A percentile compares a stretch with the other conserved stretches of the same genome.
Evolutionary conservation across 768 basidiomycete species (phyloP).

Genomic region (Mycena olivaceomarginata): DNA sequence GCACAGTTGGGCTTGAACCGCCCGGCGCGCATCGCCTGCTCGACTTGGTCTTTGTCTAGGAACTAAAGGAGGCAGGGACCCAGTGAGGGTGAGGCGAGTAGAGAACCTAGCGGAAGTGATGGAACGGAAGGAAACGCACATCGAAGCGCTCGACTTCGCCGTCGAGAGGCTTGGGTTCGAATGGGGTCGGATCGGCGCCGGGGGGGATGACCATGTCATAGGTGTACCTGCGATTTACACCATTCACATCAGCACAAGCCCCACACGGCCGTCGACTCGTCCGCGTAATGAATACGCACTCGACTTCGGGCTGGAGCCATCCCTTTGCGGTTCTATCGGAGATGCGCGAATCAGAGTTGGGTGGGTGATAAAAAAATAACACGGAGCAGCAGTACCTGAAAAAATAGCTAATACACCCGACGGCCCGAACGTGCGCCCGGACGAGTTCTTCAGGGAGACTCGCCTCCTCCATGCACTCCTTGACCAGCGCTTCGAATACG

Average conservation of each 20-base stretch:
- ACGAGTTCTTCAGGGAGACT: conserved; percentile 84
- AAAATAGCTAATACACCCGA: conserved; percentile 90
- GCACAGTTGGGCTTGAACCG: conserved; percentile 97
- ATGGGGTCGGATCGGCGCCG: conserved; percentile 64
- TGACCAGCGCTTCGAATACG: conserved; percentile 85
- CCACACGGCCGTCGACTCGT: too few species aligned
- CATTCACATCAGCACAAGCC: background rate
- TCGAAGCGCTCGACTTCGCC: conserved; percentile 97
- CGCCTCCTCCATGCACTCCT: conserved; percentile 97
- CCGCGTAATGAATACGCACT: conserved; percentile 66
- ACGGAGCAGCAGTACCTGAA: conserved; percentile 66
- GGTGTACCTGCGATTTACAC: conserved; percentile 73
- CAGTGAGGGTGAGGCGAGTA: background rate
- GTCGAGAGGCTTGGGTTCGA: conserved; percentile 86
- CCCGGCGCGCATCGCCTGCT: conserved; percentile 77
- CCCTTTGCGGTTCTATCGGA: conserved; percentile 73
- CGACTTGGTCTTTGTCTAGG: conserved; percentile 76
- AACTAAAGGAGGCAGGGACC: conserved; percentile 65
- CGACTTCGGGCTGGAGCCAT: conserved; percentile 92
- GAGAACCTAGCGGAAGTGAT: background rate
- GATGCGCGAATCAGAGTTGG: background rate
- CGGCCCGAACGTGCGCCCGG: conserved; percentile 71
- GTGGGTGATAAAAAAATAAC: background rate
- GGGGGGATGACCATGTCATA: conserved; percentile 88
- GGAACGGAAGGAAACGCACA: conserved; percentile 63